Conservation (phyloP, 2,329 filamentous ascomycete genomes). For the Neurospora sp. region DNA sequence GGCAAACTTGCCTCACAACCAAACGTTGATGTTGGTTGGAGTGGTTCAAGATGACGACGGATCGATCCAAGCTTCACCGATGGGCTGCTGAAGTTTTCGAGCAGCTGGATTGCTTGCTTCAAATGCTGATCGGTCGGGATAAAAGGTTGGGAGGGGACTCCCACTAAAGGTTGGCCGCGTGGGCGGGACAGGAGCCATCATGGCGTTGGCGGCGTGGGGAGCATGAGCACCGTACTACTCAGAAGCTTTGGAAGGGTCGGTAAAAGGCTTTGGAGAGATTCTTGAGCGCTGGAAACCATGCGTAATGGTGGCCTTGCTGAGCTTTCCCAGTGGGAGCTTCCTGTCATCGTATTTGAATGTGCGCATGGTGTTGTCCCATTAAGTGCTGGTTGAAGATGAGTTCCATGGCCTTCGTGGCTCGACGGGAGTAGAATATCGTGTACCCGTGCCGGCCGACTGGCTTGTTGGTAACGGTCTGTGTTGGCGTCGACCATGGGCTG, state of each 20-base stretch:
- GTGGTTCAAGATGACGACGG: background rate
- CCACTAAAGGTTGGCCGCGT: conserved; percentile 26
- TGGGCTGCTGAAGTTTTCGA: background rate
- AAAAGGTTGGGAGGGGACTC: conserved; percentile 27
- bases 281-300: background rate
- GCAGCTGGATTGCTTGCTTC: background rate
- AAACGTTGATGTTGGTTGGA: background rate
- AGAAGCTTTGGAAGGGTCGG: background rate
- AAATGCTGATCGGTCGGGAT: conserved; percentile 2
- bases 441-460: background rate
- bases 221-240: conserved; percentile 24
- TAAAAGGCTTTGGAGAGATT: background rate
- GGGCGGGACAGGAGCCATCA: background rate
- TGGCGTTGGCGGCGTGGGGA: conserved; percentile 5
- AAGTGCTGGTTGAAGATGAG: too few relatives aligned
- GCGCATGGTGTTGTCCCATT: too few relatives aligned
- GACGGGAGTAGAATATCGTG: background rate
- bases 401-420: background rate
- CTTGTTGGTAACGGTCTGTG: background rate
- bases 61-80: background rate
- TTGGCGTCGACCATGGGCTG: too few relatives aligned
- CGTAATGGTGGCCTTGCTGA: too few relatives aligned
- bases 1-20: background rate
- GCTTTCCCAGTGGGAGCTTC: too few relatives aligned
- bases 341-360: too few relatives aligned